A percentile compares a stretch with the other conserved stretches of the same genome.
These are phyloP conservation scores for Picea engelmannii DNA, from an alignment of 83 land plant genomes.

Conservation along the genomic window DNA sequence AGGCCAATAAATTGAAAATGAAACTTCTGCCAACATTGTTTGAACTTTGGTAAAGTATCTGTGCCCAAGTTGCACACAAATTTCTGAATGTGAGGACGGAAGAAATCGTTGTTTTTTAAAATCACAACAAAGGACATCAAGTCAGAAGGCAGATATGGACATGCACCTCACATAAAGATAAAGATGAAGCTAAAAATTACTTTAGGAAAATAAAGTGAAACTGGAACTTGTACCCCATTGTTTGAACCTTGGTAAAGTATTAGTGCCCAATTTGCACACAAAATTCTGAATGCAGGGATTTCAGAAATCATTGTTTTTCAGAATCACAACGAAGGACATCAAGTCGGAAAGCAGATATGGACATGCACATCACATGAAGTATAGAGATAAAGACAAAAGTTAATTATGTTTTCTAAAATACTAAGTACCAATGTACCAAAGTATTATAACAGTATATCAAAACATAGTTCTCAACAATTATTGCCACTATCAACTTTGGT, in stretches of 20 bases:
- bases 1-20: not conserved
- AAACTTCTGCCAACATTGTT: no score
- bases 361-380: not conserved
- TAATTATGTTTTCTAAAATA: not conserved
- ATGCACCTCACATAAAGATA: not conserved
- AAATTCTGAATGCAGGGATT: no score
- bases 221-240: no score
- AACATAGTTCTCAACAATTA: not conserved
- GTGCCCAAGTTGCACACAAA: not conserved
- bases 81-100: not conserved
- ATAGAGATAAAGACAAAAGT: not conserved
- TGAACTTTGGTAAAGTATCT: not conserved
- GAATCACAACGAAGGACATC: no score
- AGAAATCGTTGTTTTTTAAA: not conserved
- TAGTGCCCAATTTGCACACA: no score
- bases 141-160: no score
- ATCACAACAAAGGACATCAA: not conserved
- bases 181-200: no score
- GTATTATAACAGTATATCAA: no score
- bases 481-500: not conserved
- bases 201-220: no score
- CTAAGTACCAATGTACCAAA: not conserved
- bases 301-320: no score
- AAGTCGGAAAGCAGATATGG: not conserved
- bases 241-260: no score